A percentile compares a stretch with the other conserved stretches of the same genome.
Evolutionary conservation across 208 protist genomes (phyloP).

Genomic region (Naegleria gruberi): DNA sequence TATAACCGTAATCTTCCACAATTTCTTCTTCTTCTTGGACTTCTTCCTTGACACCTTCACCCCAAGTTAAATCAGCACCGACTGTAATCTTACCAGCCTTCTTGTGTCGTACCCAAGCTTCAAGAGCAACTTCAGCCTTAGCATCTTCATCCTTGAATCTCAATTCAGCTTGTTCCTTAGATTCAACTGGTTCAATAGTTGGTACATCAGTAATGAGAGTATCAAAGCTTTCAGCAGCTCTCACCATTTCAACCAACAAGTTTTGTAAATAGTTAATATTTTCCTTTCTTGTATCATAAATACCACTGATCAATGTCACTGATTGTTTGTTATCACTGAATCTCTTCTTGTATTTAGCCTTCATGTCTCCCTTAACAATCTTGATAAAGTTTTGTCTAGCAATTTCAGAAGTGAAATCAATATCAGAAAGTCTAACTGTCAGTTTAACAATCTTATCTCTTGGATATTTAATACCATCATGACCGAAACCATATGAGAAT

Average conservation of each 20-base stretch:
- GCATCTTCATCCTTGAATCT: neutral
- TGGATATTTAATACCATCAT: conserved; percentile 1
- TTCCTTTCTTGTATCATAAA: neutral
- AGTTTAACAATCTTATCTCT: neutral
- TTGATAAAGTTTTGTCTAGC: conserved; percentile 5
- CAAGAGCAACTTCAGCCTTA: neutral
- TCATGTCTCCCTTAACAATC: neutral
- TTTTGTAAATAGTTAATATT: conserved; percentile 6
- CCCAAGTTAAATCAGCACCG: neutral
- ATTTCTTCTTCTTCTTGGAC: neutral
- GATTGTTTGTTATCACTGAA: neutral
- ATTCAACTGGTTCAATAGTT: neutral
- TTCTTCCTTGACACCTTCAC: neutral
- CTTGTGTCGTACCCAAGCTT: neutral
- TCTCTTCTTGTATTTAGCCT: neutral
- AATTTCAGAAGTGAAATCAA: neutral
- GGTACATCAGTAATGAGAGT: neutral
- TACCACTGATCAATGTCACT: neutral
- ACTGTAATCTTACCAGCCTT: neutral
- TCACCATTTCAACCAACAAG: neutral
- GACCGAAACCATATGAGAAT: neutral
- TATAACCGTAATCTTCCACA: neutral
- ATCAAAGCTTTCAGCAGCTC: neutral
- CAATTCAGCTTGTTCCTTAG: neutral
- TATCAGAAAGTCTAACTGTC: neutral